These are phyloP conservation scores for Penicillium canescens DNA, from an alignment of 495 filamentous ascomycete species.

Conservation along the genomic window DNA sequence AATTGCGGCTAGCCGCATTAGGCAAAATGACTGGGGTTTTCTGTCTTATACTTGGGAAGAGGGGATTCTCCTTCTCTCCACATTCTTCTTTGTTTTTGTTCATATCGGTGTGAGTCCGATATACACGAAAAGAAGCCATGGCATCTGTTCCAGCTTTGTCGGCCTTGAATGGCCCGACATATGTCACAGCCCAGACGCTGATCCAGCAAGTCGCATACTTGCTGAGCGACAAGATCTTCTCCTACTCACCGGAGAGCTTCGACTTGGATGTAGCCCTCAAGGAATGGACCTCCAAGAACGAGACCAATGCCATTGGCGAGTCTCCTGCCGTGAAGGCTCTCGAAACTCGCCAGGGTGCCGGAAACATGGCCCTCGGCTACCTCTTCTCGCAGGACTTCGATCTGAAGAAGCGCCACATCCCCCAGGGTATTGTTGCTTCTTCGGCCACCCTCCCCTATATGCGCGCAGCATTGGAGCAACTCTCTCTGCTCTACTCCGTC, in stretches of 20 bases:
- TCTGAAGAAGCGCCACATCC: slow-evolving; percentile 83
- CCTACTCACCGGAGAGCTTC: slow-evolving; percentile 92
- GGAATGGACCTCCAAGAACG: slow-evolving; percentile 65
- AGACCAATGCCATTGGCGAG: slow-evolving; percentile 79
- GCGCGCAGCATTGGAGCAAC: slow-evolving; percentile 82
- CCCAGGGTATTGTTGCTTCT: slow-evolving; percentile 85
- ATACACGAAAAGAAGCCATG: slow-evolving; percentile 39
- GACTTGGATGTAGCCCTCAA: slow-evolving; percentile 80
- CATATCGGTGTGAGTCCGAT: slow-evolving; percentile 25
- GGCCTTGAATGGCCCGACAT: slow-evolving; percentile 82
- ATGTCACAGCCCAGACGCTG: slow-evolving; percentile 85
- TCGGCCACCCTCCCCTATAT: slow-evolving; percentile 79
- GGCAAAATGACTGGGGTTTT: slow-evolving; percentile 33
- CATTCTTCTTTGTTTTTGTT: slow-evolving; percentile 26
- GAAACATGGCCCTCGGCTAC: slow-evolving; percentile 90
- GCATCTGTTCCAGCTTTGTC: slow-evolving; percentile 41
- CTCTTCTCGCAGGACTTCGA: slow-evolving; percentile 97
- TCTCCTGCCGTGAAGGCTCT: slow-evolving; percentile 73
- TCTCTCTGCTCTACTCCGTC: slow-evolving; percentile 83
- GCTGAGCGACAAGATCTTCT: slow-evolving; percentile 93
- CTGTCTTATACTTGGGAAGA: slow-evolving; percentile 31
- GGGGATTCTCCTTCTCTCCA: slow-evolving; percentile 22
- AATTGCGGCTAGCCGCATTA: slow-evolving; percentile 39
- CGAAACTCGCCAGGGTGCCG: slow-evolving; percentile 87
- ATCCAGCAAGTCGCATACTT: slow-evolving; percentile 95